These are phyloP conservation scores for Clavispora phyllophila DNA, from an alignment of 805 yeast species.

Conservation along the genomic window DNA sequence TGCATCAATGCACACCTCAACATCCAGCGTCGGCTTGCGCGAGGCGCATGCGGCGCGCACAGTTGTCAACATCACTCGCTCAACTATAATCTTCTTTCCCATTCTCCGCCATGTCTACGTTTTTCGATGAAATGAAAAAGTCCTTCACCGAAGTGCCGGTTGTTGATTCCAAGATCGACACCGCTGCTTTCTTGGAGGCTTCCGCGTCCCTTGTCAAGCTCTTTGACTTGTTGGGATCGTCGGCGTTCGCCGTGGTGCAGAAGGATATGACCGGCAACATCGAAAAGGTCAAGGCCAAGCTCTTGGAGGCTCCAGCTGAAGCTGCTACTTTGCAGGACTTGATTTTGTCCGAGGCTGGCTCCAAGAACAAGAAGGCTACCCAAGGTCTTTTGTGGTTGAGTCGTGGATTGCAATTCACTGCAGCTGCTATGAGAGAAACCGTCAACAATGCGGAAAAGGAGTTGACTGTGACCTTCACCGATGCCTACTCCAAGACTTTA, in stretches of 20 bases:
- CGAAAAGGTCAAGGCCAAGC: conserved; percentile 62
- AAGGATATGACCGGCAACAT: conserved; percentile 86
- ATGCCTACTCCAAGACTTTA: conserved; percentile 77
- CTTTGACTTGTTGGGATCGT: conserved; percentile 77
- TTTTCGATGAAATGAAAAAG: conserved; percentile 72
- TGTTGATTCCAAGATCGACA: conserved; percentile 57
- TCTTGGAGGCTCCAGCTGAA: conserved; percentile 57
- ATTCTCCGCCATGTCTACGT: conserved; percentile 51
- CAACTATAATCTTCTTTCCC: neutral
- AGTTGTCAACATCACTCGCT: neutral
- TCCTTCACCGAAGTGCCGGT: conserved; percentile 75
- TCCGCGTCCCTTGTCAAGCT: conserved; percentile 77
- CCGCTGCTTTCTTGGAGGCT: conserved; percentile 76
- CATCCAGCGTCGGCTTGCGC: neutral
- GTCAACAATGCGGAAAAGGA: conserved; percentile 59
- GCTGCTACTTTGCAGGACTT: conserved; percentile 73
- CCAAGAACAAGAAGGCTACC: conserved; percentile 72
- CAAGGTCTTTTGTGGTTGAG: conserved; percentile 87
- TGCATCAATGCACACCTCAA: neutral
- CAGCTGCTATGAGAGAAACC: conserved; percentile 80
- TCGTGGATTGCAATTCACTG: conserved; percentile 86
- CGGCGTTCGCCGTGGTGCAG: conserved; percentile 82
- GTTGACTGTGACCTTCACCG: conserved; percentile 72
- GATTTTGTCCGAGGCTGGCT: conserved; percentile 65
- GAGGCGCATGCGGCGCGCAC: conserved; percentile 1